phyloP scores from a whole-genome alignment of 2,329 filamentous ascomycete genomes.

The Trichoderma endophyticum region DNA sequence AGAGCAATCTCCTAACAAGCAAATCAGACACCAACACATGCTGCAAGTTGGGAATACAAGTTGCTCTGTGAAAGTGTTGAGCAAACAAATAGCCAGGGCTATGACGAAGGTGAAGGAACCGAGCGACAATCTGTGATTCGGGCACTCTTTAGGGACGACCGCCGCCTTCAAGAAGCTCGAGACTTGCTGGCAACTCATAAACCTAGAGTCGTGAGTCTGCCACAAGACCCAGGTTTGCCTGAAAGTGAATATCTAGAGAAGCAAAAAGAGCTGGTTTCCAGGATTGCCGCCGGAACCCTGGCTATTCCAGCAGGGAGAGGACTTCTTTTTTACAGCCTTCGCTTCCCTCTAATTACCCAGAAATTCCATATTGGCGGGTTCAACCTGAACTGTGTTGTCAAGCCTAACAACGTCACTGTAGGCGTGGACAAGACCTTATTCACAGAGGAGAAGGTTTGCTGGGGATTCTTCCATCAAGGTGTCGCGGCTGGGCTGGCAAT shows the following conservation, averaged over 20 bases:
- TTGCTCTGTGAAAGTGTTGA: constrained; percentile 70
- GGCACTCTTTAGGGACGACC: constrained; percentile 86
- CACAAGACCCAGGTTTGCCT: constrained; percentile 71
- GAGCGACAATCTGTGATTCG: constrained; percentile 80
- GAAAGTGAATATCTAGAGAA: constrained; percentile 87
- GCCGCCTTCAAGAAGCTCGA: constrained; percentile 81
- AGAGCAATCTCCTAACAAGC: constrained; percentile 26
- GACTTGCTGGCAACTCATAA: constrained; percentile 82
- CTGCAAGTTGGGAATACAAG: constrained; percentile 70
- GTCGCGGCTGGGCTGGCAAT: constrained; percentile 91
- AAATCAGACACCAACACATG: constrained; percentile 58
- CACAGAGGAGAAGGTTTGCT: constrained; percentile 94
- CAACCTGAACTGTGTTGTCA: constrained; percentile 86
- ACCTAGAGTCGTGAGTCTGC: constrained; percentile 73
- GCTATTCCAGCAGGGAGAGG: constrained; percentile 85
- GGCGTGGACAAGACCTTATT: constrained; percentile 86
- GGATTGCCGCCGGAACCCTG: constrained; percentile 80
- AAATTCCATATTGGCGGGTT: constrained; percentile 88
- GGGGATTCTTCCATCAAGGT: constrained; percentile 97
- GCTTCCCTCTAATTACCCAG: constrained; percentile 86
- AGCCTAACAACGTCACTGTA: constrained; percentile 85
- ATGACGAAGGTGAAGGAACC: constrained; percentile 77
- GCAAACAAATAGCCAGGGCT: constrained; percentile 55
- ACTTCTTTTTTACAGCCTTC: constrained; percentile 82
- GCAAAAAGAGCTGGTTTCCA: constrained; percentile 85